Evolutionary conservation across 495 filamentous ascomycete species (phyloP).

Genomic region (Penicillium dipodomyicola): DNA sequence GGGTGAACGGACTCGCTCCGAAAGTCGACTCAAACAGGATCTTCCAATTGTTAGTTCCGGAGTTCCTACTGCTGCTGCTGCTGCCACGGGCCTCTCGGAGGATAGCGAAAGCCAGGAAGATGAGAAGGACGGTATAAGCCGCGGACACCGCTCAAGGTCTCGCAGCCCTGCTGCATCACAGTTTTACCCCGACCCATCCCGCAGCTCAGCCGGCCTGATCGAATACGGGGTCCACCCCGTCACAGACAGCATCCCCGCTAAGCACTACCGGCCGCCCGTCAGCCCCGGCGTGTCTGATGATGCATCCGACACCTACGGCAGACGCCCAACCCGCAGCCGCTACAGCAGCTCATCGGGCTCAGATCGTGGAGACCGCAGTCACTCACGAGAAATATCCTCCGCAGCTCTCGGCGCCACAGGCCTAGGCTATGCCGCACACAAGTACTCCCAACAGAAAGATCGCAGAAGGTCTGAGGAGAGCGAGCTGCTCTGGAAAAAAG

Average conservation of each 20-base stretch:
- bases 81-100: conserved; percentile 72
- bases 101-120: conserved; percentile 66
- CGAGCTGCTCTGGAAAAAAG: no score
- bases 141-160: conserved; percentile 53
- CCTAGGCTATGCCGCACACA: no score
- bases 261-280: conserved; percentile 48
- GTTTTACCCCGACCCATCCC: conserved; percentile 54
- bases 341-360: no score
- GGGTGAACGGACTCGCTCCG: conserved; percentile 50
- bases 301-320: conserved; percentile 30
- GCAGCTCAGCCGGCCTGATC: conserved; percentile 67
- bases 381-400: no score
- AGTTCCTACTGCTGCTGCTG: conserved; percentile 72
- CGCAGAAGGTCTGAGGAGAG: no score
- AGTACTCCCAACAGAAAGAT: no score
- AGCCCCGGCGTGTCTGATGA: conserved; percentile 33
- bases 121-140: conserved; percentile 45
- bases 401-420: no score
- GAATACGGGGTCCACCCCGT: conserved; percentile 74
- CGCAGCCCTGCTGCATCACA: conserved; percentile 54
- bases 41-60: conserved; percentile 72
- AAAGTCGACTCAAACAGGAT: conserved; percentile 59
- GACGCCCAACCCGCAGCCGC: no score
- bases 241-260: conserved; percentile 47
- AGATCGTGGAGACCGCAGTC: no score